Percentiles rank a stretch among this genome's conserved stretches.
phyloP scores from a whole-genome alignment of 805 yeast genomes.

The Metschnikowia borealis region DNA sequence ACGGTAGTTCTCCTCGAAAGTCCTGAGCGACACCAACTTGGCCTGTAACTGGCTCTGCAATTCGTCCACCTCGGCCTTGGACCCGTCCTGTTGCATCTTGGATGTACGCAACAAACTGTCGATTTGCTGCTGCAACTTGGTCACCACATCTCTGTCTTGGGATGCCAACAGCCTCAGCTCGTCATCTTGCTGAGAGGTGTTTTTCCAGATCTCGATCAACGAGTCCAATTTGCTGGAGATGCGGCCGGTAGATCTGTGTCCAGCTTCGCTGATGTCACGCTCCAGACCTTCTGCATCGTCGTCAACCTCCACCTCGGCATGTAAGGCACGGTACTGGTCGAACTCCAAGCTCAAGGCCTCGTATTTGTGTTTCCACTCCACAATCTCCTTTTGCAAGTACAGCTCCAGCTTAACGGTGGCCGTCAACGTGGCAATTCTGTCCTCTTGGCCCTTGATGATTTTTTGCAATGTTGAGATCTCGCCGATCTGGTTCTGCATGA shows the following conservation, averaged over 20 bases:
- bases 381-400: constrained; percentile 41
- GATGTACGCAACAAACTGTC: constrained; percentile 50
- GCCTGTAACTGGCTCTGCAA: constrained; percentile 29
- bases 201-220: constrained; percentile 34
- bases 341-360: constrained; percentile 44
- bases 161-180: constrained; percentile 7
- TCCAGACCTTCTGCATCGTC: constrained; percentile 27
- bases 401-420: constrained; percentile 42
- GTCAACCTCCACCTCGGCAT: constrained; percentile 28
- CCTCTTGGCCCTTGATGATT: constrained; percentile 51
- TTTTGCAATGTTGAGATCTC: constrained; percentile 52
- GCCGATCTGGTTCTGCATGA: constrained; percentile 49
- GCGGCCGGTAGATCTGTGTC: constrained; percentile 24
- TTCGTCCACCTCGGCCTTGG: constrained; percentile 31
- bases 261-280: constrained; percentile 10
- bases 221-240: constrained; percentile 34
- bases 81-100: constrained; percentile 36
- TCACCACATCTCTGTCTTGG: constrained; percentile 25
- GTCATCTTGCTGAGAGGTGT: constrained; percentile 11
- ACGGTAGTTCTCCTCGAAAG: constrained; percentile 62
- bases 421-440: constrained; percentile 39
- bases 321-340: constrained; percentile 35
- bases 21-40: constrained; percentile 27
- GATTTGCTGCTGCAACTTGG: constrained; percentile 50
- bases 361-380: constrained; percentile 45